phyloP scores from a whole-genome alignment of 148 eudicot species.

The Amaranthus palmeri region DNA sequence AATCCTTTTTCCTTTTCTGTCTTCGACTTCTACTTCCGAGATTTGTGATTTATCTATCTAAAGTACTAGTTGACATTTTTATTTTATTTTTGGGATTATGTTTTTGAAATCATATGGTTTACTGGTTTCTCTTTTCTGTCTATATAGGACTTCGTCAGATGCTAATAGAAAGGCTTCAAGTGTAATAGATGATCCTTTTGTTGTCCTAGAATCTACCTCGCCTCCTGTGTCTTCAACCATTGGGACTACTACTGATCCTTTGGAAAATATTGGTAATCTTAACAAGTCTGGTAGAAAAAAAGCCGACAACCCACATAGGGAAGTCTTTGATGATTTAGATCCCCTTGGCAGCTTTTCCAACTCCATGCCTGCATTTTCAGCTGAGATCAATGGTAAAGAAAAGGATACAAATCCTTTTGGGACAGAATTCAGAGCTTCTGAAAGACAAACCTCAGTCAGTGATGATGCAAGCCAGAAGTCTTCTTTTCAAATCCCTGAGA shows the following conservation, averaged over 20 bases:
- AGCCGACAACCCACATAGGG: constrained; percentile 34
- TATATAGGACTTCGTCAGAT: constrained; percentile 5
- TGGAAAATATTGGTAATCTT: constrained; percentile 55
- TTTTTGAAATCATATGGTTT: background rate
- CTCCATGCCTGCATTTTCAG: constrained; percentile 48
- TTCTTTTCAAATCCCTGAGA: constrained; percentile 56
- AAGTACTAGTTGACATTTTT: background rate
- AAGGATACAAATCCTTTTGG: constrained; percentile 53
- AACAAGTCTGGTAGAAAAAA: constrained; percentile 40
- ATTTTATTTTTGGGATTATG: background rate
- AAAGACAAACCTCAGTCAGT: constrained; percentile 30
- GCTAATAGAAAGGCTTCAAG: constrained; percentile 6
- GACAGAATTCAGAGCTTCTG: constrained; percentile 31
- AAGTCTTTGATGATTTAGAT: constrained; percentile 68
- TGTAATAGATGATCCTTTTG: constrained; percentile 14
- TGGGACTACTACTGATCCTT: constrained; percentile 40
- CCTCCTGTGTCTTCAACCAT: constrained; percentile 7
- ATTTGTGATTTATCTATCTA: background rate
- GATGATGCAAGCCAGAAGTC: constrained; percentile 41
- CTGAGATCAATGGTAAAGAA: constrained; percentile 34
- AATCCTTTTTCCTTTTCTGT: too few relatives aligned
- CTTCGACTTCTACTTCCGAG: background rate
- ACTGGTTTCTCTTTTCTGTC: background rate
- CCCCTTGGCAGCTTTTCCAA: constrained; percentile 62
- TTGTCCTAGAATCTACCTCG: constrained; percentile 10